phyloP scores from a whole-genome alignment of 2,329 filamentous ascomycete genomes.

The Colletotrichum noveboracense region DNA sequence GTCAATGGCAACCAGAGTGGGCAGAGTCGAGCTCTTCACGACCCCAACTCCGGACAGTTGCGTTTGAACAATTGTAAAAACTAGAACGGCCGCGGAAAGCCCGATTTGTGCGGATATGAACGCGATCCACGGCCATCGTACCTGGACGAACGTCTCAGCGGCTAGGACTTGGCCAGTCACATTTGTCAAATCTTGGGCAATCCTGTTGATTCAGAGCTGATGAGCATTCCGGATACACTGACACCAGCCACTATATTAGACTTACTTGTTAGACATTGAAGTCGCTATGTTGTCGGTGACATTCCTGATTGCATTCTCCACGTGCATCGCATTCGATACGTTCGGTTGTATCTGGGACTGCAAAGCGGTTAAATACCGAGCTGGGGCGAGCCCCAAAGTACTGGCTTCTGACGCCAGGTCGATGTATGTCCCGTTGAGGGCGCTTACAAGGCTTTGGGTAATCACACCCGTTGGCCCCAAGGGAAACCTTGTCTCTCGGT shows the following conservation, averaged over 20 bases:
- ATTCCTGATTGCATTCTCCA: not conserved
- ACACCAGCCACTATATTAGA: not conserved
- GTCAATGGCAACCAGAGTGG: not conserved
- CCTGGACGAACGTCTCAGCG: constrained; percentile 13
- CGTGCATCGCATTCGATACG: not conserved
- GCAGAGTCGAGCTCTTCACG: not conserved
- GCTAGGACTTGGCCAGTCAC: not conserved
- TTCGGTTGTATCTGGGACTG: not conserved
- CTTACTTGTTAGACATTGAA: not conserved
- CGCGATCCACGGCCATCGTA: constrained; percentile 24
- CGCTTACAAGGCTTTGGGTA: not conserved
- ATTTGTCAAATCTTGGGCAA: not conserved
- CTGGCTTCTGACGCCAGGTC: not conserved
- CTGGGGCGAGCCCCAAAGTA: not conserved
- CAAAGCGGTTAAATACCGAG: not conserved
- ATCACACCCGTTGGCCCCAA: not conserved
- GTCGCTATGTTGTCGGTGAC: not conserved
- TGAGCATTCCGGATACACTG: not conserved
- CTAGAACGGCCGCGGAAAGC: not conserved
- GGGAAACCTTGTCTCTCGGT: not conserved
- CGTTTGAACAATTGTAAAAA: not conserved
- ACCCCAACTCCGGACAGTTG: not conserved
- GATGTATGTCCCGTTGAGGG: not conserved
- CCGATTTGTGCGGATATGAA: constrained; percentile 21
- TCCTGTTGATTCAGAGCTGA: not conserved